Base-by-base conservation (phyloP, 352 stramenopile genomes). In the Lagenidium giganteum region DNA sequence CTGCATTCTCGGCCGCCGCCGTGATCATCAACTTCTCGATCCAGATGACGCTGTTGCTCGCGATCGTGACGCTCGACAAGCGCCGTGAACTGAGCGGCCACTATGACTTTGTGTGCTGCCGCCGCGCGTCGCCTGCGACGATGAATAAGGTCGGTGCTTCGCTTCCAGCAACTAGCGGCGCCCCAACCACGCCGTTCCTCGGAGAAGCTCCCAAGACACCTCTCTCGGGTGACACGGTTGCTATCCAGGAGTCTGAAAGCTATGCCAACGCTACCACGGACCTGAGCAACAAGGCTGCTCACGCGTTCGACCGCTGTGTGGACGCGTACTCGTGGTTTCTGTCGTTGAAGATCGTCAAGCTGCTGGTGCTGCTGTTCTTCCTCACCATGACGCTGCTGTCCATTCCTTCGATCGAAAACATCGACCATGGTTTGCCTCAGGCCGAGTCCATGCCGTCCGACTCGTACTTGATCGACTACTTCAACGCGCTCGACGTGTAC, bases 11-110 rank as follows among this genome's bases (percentile, higher is more conserved):
- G 11, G 54, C 62, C 2, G 37, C 66, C 3, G 70, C 62, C 1
- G 64, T 87, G 12, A 45, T 57, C 2, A 37, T 84, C 27, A 87
- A 78, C 32, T 70, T 83, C 33, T 22, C 51, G 26, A 17, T 90
- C 20, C 73, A 87, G 47, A 75, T 87, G 63, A 87, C 78, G 33
- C 50, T 88, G 36, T 69, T 88, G 24, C 32, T 87, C 8, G 50
- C 70, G 5, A 70, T 86, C 24, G 45, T 90, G 9, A 66, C 58
- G 18, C 52, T 90, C 5, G 75, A 88, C 47, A 87, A 87, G 55
- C 78, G 73, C 35, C 72, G 72, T 20, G 75, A 87, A 37, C 35
- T 87, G 5, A 62, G 54, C 12, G 69, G 67, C 13, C 70, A 57
- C 26, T 85, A 79, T 47, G 74, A 87, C 25, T 42, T 87, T 4